Evolutionary conservation across 208 protist genomes (phyloP), one percentile per base, ranked within the genome.

Genomic region (Leishmania arabica): DNA sequence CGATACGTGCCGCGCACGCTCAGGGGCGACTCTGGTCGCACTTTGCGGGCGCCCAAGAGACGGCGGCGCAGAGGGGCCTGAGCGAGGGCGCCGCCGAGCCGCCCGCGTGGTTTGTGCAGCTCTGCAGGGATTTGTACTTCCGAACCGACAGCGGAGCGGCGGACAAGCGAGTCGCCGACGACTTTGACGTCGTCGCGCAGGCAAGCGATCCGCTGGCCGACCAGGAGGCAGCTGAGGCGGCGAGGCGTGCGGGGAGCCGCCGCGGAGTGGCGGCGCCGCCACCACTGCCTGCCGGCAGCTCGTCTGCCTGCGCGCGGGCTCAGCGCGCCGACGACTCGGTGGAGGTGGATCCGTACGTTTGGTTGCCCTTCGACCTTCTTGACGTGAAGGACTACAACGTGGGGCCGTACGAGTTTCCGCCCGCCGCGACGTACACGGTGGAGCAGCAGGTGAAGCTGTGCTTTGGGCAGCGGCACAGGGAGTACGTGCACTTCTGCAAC

Each of bases 401-500:
- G 4, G 88, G 85, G 5, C 91, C 93, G 9, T 97, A 94, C 83
- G 31, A 51, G 13, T 97, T 97, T 72, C 86, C 89, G 27, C 68
- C 86, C 21, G 91, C 94, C 0, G 73, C 87, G 31, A 94, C 90
- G 21, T 97, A 95, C 86, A 91, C 89, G 8, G 72, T 77, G 69
- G 92, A 91, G 62, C 84, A 93, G 81, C 86, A 83, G 40, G 77
- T 84, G 42, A 81, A 88, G 77, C 88, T 98, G 60, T 97, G 93
- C 66, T 84, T 94, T 21, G 92, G 92, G 1, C 60, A 94, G 71
- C 88, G 78, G 21, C 74, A 86, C 31, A 89, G 81, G 75, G 93
- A 97, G 88, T 99, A 98, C 88, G 85, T 98, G n/a, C 90, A 93
- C 87, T 97, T 99, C 80, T 94, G 91, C 78, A 87, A 93, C 73